phyloP scores from a whole-genome alignment of 176 grass and related monocot genomes.

The Rhynchospora breviuscula region DNA sequence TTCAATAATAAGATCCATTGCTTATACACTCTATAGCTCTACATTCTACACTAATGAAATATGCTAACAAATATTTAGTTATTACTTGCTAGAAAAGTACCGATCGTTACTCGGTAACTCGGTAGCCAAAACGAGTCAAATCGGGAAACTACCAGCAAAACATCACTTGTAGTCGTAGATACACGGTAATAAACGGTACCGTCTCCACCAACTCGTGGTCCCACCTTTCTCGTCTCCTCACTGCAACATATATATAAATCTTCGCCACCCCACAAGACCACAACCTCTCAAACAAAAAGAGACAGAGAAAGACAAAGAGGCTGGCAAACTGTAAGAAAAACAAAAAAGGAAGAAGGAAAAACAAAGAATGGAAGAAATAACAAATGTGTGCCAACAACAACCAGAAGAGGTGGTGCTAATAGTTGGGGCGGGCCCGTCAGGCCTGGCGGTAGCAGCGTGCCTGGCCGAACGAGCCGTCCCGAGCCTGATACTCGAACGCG shows the following conservation, averaged over 20 bases:
- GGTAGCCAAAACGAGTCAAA: too few species aligned
- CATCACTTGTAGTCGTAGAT: too few species aligned
- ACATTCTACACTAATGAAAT: too few species aligned
- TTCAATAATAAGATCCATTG: too few species aligned
- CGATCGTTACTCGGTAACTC: too few species aligned
- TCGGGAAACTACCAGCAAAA: too few species aligned
- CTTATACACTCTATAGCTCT: too few species aligned
- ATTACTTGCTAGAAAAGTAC: too few species aligned
- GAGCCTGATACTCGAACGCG: slow-evolving; percentile 66
- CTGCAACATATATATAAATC: neutral
- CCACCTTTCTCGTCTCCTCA: neutral
- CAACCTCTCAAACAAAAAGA: neutral
- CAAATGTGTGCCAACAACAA: neutral
- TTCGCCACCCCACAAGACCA: neutral
- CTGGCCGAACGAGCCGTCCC: slow-evolving; percentile 35
- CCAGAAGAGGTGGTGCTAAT: slow-evolving; percentile 42
- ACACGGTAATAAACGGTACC: neutral
- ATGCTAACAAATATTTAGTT: too few species aligned
- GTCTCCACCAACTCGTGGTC: neutral
- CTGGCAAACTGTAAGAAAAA: too few species aligned
- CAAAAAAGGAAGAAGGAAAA: neutral
- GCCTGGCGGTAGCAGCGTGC: slow-evolving; percentile 62
- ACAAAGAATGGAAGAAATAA: neutral
- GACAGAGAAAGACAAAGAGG: neutral
- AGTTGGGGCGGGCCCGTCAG: slow-evolving; percentile 76